Evolutionary conservation across 2,329 filamentous ascomycete genomes (phyloP).

Genomic region (Bretziella fagacearum): DNA sequence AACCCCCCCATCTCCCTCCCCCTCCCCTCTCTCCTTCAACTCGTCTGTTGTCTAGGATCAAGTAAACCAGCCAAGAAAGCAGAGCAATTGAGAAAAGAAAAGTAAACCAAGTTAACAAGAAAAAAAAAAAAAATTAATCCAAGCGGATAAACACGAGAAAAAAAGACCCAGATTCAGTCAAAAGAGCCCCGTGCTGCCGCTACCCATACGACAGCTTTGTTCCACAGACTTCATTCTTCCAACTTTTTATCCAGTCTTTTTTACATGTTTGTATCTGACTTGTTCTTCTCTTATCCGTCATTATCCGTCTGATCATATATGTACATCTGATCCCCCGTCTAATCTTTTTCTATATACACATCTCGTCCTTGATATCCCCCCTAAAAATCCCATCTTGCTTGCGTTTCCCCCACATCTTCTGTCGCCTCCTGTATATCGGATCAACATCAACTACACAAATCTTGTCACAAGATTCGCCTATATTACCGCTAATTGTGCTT

Average conservation of each 20-base stretch:
- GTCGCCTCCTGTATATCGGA: background rate
- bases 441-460: background rate
- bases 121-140: constrained; percentile 4
- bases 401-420: too few species aligned
- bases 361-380: constrained; percentile 1
- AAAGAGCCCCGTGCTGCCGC: background rate
- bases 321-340: background rate
- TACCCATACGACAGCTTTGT: background rate
- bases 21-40: too few species aligned
- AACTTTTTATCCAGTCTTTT: background rate
- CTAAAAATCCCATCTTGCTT: too few species aligned
- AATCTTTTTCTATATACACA: background rate
- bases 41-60: too few species aligned
- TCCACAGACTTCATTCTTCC: background rate
- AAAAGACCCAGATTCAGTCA: too few species aligned
- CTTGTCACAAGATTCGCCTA: background rate
- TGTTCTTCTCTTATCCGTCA: background rate
- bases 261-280: background rate
- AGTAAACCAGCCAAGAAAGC: too few species aligned
- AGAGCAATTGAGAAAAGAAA: too few species aligned
- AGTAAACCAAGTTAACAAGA: background rate
- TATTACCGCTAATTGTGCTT: background rate
- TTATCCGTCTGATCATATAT: background rate
- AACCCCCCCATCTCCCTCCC: too few species aligned
- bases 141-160: too few species aligned